Conservation (phyloP, 106 monocot species). For the Ottelia alismoides region DNA sequence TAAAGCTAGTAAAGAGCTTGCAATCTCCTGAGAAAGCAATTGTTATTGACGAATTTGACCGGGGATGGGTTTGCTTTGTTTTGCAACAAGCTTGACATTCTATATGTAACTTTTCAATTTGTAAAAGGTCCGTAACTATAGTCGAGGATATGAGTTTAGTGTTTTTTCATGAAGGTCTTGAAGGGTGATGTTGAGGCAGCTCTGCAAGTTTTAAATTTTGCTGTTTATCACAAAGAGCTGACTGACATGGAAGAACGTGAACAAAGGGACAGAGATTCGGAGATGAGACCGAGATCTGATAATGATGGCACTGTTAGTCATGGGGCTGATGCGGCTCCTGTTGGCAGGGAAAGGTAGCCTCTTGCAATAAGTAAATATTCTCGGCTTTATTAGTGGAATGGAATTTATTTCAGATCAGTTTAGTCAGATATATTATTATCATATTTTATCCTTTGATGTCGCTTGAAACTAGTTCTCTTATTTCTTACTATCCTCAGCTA, state of each 20-base stretch:
- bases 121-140: no score
- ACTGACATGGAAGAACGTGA: conserved; percentile 96
- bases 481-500: background rate
- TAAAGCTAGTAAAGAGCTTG: no score
- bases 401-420: background rate
- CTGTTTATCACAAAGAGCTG: conserved; percentile 95
- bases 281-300: conserved; percentile 75
- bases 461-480: background rate
- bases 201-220: conserved; percentile 82
- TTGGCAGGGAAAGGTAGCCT: conserved; percentile 30
- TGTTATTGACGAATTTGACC: no score
- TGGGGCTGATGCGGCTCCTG: conserved; percentile 11
- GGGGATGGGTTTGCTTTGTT: no score
- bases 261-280: conserved; percentile 61
- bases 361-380: background rate
- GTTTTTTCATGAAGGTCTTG: conserved; percentile 38
- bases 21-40: no score
- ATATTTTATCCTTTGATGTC: background rate
- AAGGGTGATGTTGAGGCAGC: conserved; percentile 81
- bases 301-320: conserved; percentile 27
- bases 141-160: conserved; percentile 79
- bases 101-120: no score
- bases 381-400: background rate
- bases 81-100: no score
- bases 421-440: background rate